Base-by-base conservation (phyloP, 73 alveolate genomes). In the Paramecium biaurelia region DNA sequence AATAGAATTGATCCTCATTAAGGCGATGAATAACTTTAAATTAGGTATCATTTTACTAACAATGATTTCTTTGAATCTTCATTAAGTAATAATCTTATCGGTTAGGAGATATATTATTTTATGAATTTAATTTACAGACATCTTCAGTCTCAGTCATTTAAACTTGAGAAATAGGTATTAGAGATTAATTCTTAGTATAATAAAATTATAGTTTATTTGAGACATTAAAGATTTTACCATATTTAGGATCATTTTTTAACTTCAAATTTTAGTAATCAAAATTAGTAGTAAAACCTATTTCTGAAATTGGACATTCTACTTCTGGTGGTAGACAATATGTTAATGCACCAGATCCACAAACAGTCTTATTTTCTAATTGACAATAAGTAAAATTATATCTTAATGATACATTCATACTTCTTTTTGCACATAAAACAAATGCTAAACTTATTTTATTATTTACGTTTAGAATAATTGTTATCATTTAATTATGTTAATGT, bases 341-440 rank as follows among this genome's bases (percentile, higher is more conserved):
- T 10, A 12, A 30, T 37, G 0, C 12, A 7, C 90, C 90, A n/a
- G 35, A 4, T 9, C 90, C 90, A 18, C 90, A 79, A 11, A 63
- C 26, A 2, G 70, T 41, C 6, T 20, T 43, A 10, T 79, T 42
- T 24, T 43, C 21, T 63, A 11, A 0, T 18, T 35, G 7, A 47
- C 90, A 79, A 20, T 24, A 79, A 7, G 70, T 14, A 11, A 38
- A 42, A 30, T 79, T 32, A 23, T 9, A 8, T 43, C 72, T 30
- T 41, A 42, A 79, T 7, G 47, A 38, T 32, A 79, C 4, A 24
- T 20, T 26, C 12, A 18, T 5, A n/a, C 2, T 23, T 41, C 90
- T 79, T 47, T 79, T 79, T 14, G 56, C 90, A 47, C 90, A 79
- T 47, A 79, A n/a, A 43, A 47, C 11, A 45, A 79, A 79, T 38